Evolutionary conservation across 495 filamentous ascomycete species (phyloP), one percentile per base, ranked within the genome.

Genomic region (Terfezia claveryi): DNA sequence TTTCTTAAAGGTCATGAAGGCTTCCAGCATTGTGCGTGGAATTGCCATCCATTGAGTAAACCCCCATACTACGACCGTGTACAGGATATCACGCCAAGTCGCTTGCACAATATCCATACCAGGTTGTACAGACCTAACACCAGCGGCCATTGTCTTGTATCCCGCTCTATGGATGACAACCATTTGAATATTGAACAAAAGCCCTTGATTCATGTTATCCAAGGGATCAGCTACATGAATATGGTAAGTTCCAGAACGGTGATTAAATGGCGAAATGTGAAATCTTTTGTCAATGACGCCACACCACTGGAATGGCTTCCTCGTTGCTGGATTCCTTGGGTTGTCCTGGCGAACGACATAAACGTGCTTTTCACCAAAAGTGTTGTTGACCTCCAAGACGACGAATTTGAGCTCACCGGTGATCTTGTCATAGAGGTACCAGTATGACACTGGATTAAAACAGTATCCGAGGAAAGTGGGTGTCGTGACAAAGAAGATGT

Each of bases 391-490:
- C 61, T 88, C 84, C 14, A 85, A 59, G 38, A 89, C 74, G 65
- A 86, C 74, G 27, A 77, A 76, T 46, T 73, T 72, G 36, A 89
- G 71, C n/a, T 72, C 67, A 52, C 73, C 70, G 4, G 74, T 61
- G 14, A 14, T 20, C 7, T 68, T 57, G 20, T 73, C 73, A 62
- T 89, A 88, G 8, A 89, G 70, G 58, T 87, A 86, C 79, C 83
- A 89, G 66, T 86, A 83, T 9, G 79, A 85, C 12, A 85, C 80
- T 0, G 82, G 82, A 59, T 83, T 86, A 66, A 83, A 84, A 14
- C 76, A 76, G 62, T 82, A 83, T 14, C 80, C 79, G 5, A 83
- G 65, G 56, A 85, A 82, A 27, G 73, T 71, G 11, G 84, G 77
- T 7, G 81, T 79, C 12, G 81, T 80, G 36, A 82, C 68, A 41